Conservation (phyloP, 2,329 filamentous ascomycete genomes). For the Parafenestella ontariensis region DNA sequence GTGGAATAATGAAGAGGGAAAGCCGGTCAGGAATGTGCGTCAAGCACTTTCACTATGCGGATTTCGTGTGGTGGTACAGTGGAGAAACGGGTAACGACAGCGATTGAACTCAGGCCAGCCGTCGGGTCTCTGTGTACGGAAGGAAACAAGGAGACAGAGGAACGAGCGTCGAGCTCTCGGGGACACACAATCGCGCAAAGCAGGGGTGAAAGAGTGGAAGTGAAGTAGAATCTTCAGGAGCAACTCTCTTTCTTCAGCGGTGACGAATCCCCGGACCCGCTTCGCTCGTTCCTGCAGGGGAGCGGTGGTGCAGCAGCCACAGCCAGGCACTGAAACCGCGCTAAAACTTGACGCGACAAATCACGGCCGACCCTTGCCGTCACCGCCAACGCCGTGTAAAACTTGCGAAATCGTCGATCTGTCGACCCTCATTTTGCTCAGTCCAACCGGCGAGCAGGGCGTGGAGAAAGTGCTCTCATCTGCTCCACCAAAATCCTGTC, state of each 20-base stretch:
- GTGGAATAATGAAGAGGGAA: slow-evolving; percentile 23
- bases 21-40: slow-evolving; percentile 39
- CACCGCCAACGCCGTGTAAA: slow-evolving; percentile 8
- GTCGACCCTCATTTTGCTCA: slow-evolving; percentile 5
- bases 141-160: slow-evolving; percentile 23
- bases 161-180: slow-evolving; percentile 30
- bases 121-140: slow-evolving; percentile 22
- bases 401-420: slow-evolving; percentile 7
- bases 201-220: slow-evolving; percentile 11
- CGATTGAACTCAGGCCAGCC: slow-evolving; percentile 43
- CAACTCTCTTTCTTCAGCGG: slow-evolving; percentile 11
- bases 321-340: slow-evolving; percentile 24
- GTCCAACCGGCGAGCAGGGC: slow-evolving; percentile 10
- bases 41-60: slow-evolving; percentile 35
- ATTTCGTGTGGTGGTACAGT: slow-evolving; percentile 22
- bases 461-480: slow-evolving; percentile 9
- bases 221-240: slow-evolving; percentile 22
- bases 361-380: slow-evolving; percentile 21
- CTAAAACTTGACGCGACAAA: slow-evolving; percentile 26
- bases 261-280: slow-evolving; percentile 21
- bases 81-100: slow-evolving; percentile 27
- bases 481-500: slow-evolving; percentile 2
- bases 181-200: slow-evolving; percentile 21
- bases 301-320: slow-evolving; percentile 32
- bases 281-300: slow-evolving; percentile 15